These are phyloP conservation scores for Kewa caespitosa DNA, from an alignment of 179 eudicot species.

Conservation along the genomic window DNA sequence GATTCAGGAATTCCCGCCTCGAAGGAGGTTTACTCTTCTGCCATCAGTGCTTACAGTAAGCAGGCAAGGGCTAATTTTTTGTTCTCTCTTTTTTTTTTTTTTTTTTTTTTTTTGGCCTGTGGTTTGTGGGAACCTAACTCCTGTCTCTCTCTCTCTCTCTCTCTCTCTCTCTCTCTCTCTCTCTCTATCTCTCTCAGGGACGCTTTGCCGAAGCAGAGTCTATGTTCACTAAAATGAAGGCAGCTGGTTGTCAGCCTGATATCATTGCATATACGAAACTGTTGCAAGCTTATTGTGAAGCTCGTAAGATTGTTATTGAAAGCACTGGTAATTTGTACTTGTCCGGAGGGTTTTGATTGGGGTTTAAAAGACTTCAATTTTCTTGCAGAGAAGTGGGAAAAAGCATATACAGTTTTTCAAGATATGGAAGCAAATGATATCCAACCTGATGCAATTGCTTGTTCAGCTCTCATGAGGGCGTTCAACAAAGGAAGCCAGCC, in stretches of 20 bases:
- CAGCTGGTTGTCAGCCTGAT: constrained; percentile 67
- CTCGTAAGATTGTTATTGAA: constrained; percentile 40
- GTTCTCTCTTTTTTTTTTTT: not conserved
- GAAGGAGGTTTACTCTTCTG: constrained; percentile 92
- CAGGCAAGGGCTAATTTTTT: constrained; percentile 54
- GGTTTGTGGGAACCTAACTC: not conserved
- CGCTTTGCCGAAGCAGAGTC: constrained; percentile 69
- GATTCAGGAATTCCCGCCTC: constrained; percentile 58
- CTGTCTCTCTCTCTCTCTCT: not conserved
- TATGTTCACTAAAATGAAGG: constrained; percentile 64
- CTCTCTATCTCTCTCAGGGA: constrained; percentile 48
- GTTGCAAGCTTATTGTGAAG: constrained; percentile 73
- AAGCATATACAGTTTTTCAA: constrained; percentile 59
- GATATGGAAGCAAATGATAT: constrained; percentile 76
- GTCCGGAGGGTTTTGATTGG: not conserved
- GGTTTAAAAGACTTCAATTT: constrained; percentile 1
- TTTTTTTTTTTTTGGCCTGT: not conserved
- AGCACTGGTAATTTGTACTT: not conserved
- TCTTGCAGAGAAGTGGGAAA: constrained; percentile 69
- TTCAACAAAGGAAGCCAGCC: constrained; percentile 80
- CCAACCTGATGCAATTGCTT: constrained; percentile 76
- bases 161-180: constrained; percentile 3
- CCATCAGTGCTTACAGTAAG: constrained; percentile 77
- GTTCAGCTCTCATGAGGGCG: constrained; percentile 87
- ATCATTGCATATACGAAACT: constrained; percentile 76